Percentiles rank a stretch among this genome's conserved stretches.
Conservation (phyloP, 2,329 filamentous ascomycete genomes). For the Chlorencoelia australis region DNA sequence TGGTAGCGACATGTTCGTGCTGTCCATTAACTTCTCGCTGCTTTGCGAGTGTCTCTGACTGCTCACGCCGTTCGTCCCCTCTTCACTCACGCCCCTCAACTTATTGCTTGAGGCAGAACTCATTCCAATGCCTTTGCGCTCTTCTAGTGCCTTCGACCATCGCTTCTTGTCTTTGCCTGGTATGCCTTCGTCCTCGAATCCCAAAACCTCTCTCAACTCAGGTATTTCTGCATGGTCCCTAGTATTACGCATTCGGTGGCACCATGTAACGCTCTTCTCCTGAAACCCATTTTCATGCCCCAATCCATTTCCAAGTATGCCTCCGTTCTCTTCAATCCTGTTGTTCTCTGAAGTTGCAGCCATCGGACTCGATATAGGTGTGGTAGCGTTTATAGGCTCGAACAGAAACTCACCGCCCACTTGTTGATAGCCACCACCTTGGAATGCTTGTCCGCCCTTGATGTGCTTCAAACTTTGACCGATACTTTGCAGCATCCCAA, state of each 20-base stretch:
- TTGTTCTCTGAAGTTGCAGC: neutral
- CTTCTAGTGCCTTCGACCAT: constrained; percentile 37
- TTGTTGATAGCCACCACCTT: constrained; percentile 42
- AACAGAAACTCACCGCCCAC: constrained; percentile 35
- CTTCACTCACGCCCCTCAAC: constrained; percentile 2
- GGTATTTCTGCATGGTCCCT: constrained; percentile 66
- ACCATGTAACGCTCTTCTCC: constrained; percentile 63
- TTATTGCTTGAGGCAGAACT: constrained; percentile 22
- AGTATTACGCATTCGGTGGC: constrained; percentile 71
- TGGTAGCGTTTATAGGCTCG: constrained; percentile 22
- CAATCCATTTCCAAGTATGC: constrained; percentile 9
- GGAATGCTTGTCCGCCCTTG: constrained; percentile 32
- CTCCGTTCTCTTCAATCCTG: constrained; percentile 8
- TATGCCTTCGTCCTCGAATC: constrained; percentile 36
- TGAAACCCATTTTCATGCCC: constrained; percentile 23
- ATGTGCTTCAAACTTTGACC: constrained; percentile 35
- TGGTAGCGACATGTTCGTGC: too few species aligned
- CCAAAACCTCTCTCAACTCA: constrained; percentile 53
- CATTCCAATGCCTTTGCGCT: constrained; percentile 43
- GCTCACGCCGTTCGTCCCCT: too few species aligned
- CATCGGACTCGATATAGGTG: constrained; percentile 13
- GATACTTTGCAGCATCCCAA: constrained; percentile 30
- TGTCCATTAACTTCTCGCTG: too few species aligned
- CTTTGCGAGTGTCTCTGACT: too few species aligned
- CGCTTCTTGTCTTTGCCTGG: constrained; percentile 32